Conservation (phyloP, 371 early-diverging fungal species). For the Thermomucor indicae-seudaticae region DNA sequence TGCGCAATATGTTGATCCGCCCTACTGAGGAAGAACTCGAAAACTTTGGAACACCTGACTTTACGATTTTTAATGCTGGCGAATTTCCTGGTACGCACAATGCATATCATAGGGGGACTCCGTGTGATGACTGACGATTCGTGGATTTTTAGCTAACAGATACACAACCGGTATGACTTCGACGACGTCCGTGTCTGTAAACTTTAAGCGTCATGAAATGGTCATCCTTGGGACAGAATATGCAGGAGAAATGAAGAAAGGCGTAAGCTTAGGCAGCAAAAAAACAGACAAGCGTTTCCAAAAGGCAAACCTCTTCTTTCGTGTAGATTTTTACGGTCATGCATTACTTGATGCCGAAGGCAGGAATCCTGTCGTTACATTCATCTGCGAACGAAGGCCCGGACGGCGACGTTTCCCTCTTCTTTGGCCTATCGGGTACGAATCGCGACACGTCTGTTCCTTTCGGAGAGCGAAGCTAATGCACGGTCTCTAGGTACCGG, state of each 20-base stretch:
- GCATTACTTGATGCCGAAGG: conserved; percentile 98
- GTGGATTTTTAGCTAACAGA: conserved; percentile 65
- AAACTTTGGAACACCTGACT: conserved; percentile 93
- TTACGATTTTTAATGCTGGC: conserved; percentile 97
- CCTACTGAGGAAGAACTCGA: conserved; percentile 91
- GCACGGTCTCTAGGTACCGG: conserved; percentile 61
- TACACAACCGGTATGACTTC: conserved; percentile 97
- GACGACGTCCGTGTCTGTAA: conserved; percentile 87
- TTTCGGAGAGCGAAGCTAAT: background rate
- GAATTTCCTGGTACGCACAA: conserved; percentile 72
- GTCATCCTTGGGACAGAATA: conserved; percentile 97
- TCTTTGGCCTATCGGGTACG: conserved; percentile 93
- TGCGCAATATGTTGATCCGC: conserved; percentile 98
- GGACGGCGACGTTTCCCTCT: conserved; percentile 89
- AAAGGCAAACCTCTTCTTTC: background rate
- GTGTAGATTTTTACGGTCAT: conserved; percentile 88
- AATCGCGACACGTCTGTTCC: background rate
- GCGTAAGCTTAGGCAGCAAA: conserved; percentile 56
- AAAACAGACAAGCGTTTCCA: background rate
- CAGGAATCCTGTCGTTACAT: conserved; percentile 94
- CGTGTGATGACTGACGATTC: background rate
- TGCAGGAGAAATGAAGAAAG: conserved; percentile 99
- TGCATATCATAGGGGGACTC: background rate
- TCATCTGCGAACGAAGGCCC: conserved; percentile 95
- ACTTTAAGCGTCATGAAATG: conserved; percentile 80